Conservation (phyloP, 805 yeast genomes). For the Saccharomycopsis capsularis region DNA sequence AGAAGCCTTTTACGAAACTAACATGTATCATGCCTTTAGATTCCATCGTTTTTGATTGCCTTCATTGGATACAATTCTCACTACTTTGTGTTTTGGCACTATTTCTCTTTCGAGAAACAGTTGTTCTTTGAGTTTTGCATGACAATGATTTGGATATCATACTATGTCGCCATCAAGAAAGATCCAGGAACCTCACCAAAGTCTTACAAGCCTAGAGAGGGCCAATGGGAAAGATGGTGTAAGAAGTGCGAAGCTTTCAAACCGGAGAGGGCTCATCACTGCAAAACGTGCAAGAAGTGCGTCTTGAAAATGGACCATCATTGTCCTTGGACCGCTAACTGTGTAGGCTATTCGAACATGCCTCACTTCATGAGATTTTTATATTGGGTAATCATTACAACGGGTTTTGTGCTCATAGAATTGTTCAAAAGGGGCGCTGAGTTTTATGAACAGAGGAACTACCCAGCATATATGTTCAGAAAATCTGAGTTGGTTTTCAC, state of each 20-base stretch:
- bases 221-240: constrained; percentile 34
- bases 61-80: constrained; percentile 59
- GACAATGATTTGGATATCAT: constrained; percentile 65
- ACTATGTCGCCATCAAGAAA: constrained; percentile 55
- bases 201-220: constrained; percentile 27
- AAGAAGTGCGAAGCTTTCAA: constrained; percentile 63
- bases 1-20: not conserved
- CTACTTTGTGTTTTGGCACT: constrained; percentile 43
- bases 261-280: constrained; percentile 83
- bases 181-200: constrained; percentile 66
- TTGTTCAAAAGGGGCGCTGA: constrained; percentile 34
- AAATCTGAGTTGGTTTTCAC: constrained; percentile 49
- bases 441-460: constrained; percentile 42
- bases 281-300: constrained; percentile 66
- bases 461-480: constrained; percentile 51
- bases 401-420: constrained; percentile 40
- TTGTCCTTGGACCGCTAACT: constrained; percentile 86
- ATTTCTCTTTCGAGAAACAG: constrained; percentile 35
- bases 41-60: constrained; percentile 58
- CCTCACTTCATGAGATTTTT: constrained; percentile 79
- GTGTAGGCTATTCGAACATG: constrained; percentile 73
- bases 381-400: constrained; percentile 51
- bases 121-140: constrained; percentile 41
- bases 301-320: constrained; percentile 90
- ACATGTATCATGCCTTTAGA: no score